Evolutionary conservation across 1,284 basidiomycete genomes (phyloP).

Genomic region (Ceratobasidium theobromae): DNA sequence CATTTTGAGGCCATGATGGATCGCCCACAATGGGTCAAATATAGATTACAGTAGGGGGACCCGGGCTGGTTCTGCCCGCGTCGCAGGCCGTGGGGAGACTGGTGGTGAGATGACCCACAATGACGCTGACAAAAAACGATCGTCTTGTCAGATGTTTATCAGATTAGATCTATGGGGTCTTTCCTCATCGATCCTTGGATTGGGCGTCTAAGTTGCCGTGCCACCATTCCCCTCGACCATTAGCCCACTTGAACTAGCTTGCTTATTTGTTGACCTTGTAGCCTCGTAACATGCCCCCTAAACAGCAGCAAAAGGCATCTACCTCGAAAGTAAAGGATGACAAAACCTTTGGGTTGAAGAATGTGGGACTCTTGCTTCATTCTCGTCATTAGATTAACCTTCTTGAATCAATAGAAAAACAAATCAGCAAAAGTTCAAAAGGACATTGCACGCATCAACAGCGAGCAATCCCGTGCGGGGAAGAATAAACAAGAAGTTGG

Average conservation of each 20-base stretch:
- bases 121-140: constrained; percentile 26
- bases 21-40: too few relatives aligned
- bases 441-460: constrained; percentile 75
- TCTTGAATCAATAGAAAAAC: constrained; percentile 67
- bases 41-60: too few relatives aligned
- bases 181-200: background rate
- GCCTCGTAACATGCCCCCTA: constrained; percentile 61
- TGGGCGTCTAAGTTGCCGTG: constrained; percentile 6
- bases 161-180: constrained; percentile 9
- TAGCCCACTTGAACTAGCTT: background rate
- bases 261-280: background rate
- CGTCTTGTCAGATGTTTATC: background rate
- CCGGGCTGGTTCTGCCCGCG: too few relatives aligned
- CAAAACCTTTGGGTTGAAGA: constrained; percentile 94
- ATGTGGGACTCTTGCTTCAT: constrained; percentile 53
- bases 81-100: background rate
- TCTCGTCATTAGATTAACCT: constrained; percentile 5
- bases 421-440: constrained; percentile 92
- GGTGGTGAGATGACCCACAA: background rate
- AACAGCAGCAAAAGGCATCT: constrained; percentile 58
- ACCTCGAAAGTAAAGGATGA: constrained; percentile 71
- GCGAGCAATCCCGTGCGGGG: constrained; percentile 64
- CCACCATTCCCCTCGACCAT: constrained; percentile 3
- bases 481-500: constrained; percentile 68
- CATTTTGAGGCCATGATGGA: constrained; percentile 19